These are phyloP conservation scores for Alternaria gansuensis DNA, from an alignment of 2,329 filamentous ascomycete species.

Conservation along the genomic window DNA sequence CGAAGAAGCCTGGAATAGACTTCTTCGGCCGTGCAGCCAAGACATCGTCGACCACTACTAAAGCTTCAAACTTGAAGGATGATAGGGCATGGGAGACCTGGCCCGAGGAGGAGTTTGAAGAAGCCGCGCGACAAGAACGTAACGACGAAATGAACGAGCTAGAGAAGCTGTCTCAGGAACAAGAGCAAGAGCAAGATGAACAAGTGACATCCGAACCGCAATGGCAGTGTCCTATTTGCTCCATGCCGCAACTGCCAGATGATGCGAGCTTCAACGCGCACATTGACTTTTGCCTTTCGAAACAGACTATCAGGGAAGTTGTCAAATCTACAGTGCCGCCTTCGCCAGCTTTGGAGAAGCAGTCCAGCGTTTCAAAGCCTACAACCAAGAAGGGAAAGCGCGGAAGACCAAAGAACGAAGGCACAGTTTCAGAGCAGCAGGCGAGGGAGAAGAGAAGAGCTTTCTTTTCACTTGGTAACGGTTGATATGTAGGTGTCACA, in stretches of 20 bases:
- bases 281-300: slow-evolving; percentile 89
- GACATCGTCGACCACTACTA: slow-evolving; percentile 17
- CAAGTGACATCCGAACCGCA: slow-evolving; percentile 45
- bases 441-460: slow-evolving; percentile 45
- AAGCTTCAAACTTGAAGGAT: slow-evolving; percentile 23
- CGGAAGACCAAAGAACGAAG: slow-evolving; percentile 41
- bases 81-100: slow-evolving; percentile 70
- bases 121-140: slow-evolving; percentile 66
- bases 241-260: slow-evolving; percentile 75
- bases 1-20: slow-evolving; percentile 79
- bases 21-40: slow-evolving; percentile 73
- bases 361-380: slow-evolving; percentile 22
- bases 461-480: slow-evolving; percentile 41
- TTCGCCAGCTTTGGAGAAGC: slow-evolving; percentile 15
- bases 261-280: slow-evolving; percentile 87
- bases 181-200: slow-evolving; percentile 37
- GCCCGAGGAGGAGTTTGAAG: slow-evolving; percentile 73
- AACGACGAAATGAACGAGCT: slow-evolving; percentile 69
- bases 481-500: background rate
- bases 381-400: slow-evolving; percentile 43
- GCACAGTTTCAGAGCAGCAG: slow-evolving; percentile 30
- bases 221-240: slow-evolving; percentile 91
- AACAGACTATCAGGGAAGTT: slow-evolving; percentile 83
- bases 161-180: slow-evolving; percentile 69
- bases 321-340: slow-evolving; percentile 63